These are phyloP conservation scores for Leptomonas pyrrhocoris DNA, from an alignment of 208 protist genomes.

Conservation along the genomic window DNA sequence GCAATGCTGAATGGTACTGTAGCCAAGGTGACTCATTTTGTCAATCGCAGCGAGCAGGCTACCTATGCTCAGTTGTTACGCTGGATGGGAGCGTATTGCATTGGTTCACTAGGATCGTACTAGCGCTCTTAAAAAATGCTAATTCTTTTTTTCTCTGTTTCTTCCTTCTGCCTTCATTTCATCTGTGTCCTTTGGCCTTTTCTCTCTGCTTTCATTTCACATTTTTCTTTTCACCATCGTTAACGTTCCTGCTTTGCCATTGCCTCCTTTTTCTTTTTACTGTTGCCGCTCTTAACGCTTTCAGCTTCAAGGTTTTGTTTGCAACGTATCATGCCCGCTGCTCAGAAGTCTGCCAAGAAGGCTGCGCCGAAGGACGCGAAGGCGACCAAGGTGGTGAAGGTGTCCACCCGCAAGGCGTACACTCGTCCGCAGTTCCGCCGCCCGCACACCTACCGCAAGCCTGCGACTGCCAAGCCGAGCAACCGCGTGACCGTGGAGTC, in stretches of 20 bases:
- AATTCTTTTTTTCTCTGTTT: not conserved
- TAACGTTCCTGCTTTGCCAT: not conserved
- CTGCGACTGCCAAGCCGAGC: slow-evolving; percentile 90
- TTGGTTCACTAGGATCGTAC: no score
- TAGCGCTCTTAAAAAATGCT: not conserved
- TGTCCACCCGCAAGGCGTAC: slow-evolving; percentile 94
- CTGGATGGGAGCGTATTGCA: no score
- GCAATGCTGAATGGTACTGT: no score
- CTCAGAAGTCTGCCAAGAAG: slow-evolving; percentile 51
- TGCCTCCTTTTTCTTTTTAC: slow-evolving; percentile 3
- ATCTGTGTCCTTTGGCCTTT: no score
- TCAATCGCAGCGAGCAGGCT: no score
- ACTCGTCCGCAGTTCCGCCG: slow-evolving; percentile 96
- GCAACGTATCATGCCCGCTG: slow-evolving; percentile 54
- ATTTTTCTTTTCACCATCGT: not conserved
- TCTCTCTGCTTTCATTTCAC: not conserved
- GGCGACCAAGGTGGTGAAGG: slow-evolving; percentile 88
- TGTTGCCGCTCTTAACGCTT: not conserved
- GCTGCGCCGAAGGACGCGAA: slow-evolving; percentile 55
- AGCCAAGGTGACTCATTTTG: no score
- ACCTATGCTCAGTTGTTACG: no score
- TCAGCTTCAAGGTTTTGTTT: slow-evolving; percentile 20
- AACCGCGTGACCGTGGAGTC: slow-evolving; percentile 86
- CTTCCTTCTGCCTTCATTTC: slow-evolving; percentile 5
- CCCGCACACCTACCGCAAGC: slow-evolving; percentile 94